Conservation (phyloP, 1,284 basidiomycete genomes). For the Marasmius oreades region DNA sequence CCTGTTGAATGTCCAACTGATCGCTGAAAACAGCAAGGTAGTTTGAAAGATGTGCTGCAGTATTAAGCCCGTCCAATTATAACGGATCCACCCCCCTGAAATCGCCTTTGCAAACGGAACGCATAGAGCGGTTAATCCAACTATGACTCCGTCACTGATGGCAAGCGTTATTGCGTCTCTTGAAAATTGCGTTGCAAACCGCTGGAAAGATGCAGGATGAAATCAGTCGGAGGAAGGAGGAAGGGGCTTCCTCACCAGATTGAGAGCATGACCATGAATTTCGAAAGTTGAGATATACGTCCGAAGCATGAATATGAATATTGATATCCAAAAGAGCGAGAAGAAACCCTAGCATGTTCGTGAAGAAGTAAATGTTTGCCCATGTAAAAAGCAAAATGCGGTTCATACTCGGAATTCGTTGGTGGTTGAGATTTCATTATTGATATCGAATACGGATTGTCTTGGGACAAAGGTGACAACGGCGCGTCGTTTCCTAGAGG, state of each 20-base stretch:
- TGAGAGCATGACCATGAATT: conserved; percentile 74
- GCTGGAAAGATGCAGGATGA: background rate
- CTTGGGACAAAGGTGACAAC: conserved; percentile 83
- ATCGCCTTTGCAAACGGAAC: conserved; percentile 84
- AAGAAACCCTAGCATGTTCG: conserved; percentile 77
- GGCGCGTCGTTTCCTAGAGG: conserved; percentile 67
- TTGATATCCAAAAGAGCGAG: conserved; percentile 86
- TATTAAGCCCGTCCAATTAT: conserved; percentile 69
- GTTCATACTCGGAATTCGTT: conserved; percentile 72
- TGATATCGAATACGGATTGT: conserved; percentile 79
- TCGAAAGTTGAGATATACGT: conserved; percentile 80
- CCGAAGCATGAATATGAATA: conserved; percentile 76
- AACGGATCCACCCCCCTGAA: conserved; percentile 74
- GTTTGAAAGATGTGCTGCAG: conserved; percentile 82
- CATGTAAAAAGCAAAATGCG: background rate
- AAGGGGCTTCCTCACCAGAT: conserved; percentile 38
- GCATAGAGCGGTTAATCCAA: conserved; percentile 71
- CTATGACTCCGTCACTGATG: conserved; percentile 80
- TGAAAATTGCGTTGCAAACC: conserved; percentile 87
- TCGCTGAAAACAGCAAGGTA: conserved; percentile 60
- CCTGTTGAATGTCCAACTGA: conserved; percentile 86
- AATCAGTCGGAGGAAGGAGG: background rate
- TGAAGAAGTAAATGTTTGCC: conserved; percentile 37
- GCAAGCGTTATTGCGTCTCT: conserved; percentile 83
- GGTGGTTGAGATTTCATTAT: conserved; percentile 64